Evolutionary conservation across 768 basidiomycete genomes (phyloP).

Genomic region (Amanita rubescens): DNA sequence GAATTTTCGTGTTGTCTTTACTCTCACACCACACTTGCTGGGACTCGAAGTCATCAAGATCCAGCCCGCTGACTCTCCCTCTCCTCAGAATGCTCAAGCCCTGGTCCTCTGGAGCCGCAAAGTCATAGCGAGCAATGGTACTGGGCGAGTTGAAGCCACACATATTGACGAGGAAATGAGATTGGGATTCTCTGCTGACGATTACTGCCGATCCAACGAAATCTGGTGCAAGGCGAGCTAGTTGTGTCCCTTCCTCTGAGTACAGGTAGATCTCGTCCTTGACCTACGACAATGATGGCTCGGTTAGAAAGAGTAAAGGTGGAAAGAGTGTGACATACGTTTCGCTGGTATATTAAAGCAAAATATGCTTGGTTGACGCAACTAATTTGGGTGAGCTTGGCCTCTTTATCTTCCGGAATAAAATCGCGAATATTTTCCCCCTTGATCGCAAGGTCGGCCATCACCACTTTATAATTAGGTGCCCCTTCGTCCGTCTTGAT

Average conservation of each 20-base stretch:
- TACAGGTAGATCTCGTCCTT: constrained; percentile 5
- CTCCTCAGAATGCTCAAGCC: not conserved
- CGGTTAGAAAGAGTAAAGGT: no score
- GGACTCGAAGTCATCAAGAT: constrained; percentile 58
- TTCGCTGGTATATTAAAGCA: not conserved
- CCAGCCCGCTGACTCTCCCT: constrained; percentile 51
- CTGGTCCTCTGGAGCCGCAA: not conserved
- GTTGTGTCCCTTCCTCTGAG: not conserved
- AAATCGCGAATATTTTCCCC: constrained; percentile 1
- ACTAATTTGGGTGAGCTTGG: not conserved
- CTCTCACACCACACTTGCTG: constrained; percentile 65
- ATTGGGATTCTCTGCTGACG: not conserved
- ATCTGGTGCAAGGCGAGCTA: not conserved
- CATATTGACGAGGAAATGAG: not conserved
- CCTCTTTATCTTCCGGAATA: not conserved
- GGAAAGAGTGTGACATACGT: no score
- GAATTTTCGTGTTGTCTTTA: constrained; percentile 73
- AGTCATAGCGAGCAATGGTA: not conserved
- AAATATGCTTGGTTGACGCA: constrained; percentile 4
- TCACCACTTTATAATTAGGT: not conserved
- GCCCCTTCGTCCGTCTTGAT: not conserved
- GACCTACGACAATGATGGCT: not conserved
- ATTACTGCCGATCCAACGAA: not conserved
- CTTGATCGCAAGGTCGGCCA: not conserved
- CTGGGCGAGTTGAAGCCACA: constrained; percentile 1